Conservation (phyloP, 139 green algal genomes). For the Chlorella vulgaris region DNA sequence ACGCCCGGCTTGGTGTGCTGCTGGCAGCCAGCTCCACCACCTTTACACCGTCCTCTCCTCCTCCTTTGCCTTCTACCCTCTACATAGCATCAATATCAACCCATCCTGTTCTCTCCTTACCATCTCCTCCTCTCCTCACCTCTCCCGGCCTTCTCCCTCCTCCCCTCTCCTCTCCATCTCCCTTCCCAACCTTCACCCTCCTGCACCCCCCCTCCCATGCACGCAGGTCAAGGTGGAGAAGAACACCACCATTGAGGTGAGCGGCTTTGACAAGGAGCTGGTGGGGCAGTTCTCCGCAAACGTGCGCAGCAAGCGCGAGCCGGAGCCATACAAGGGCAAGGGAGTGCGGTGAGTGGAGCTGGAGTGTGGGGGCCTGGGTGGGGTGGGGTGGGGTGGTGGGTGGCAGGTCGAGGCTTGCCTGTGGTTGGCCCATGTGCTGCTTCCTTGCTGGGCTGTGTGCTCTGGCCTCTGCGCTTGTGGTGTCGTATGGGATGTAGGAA, state of each 20-base stretch:
- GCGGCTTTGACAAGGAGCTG: slow-evolving; percentile 82
- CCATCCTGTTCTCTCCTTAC: no score
- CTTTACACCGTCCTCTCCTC: no score
- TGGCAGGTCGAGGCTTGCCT: not conserved
- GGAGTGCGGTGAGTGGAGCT: slow-evolving; percentile 69
- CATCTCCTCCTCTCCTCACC: no score
- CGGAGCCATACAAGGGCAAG: slow-evolving; percentile 75
- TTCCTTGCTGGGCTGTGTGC: no score
- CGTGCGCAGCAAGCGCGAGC: slow-evolving; percentile 87
- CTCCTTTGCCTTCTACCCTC: no score
- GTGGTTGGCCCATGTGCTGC: no score
- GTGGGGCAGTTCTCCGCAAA: slow-evolving; percentile 94
- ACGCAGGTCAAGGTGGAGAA: slow-evolving; percentile 83
- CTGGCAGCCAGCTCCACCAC: no score
- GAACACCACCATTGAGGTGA: slow-evolving; percentile 75
- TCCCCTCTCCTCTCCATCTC: not conserved
- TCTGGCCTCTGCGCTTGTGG: no score
- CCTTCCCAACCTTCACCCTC: not conserved
- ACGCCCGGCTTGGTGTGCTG: no score
- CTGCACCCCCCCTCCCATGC: no score
- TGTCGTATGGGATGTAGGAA: no score
- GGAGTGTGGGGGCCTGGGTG: not conserved
- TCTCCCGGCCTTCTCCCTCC: not conserved
- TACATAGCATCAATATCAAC: no score
- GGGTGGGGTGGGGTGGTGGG: not conserved